Conservation (phyloP, 805 yeast genomes). For the Starmera amethionina region DNA sequence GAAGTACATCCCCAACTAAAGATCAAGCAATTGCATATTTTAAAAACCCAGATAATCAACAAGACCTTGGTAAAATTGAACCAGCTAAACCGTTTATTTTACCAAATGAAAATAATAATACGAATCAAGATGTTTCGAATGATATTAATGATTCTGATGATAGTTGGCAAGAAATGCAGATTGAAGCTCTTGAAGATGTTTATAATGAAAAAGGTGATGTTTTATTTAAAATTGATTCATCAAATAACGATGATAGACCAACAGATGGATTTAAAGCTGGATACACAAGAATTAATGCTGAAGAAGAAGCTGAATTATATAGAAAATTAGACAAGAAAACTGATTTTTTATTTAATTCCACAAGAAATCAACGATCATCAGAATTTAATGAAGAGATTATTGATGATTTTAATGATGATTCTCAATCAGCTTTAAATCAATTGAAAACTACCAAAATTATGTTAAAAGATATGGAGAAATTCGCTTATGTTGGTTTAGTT, state of each 20-base stretch:
- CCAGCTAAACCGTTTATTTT: too few species aligned
- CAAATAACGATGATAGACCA: constrained; percentile 9
- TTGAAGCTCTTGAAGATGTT: constrained; percentile 65
- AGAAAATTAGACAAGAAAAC: constrained; percentile 43
- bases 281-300: constrained; percentile 82
- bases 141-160: constrained; percentile 26
- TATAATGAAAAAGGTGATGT: constrained; percentile 74
- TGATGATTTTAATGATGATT: constrained; percentile 17
- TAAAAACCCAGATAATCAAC: too few species aligned
- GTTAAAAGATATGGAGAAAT: constrained; percentile 74
- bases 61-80: too few species aligned
- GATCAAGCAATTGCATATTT: too few species aligned
- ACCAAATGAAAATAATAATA: too few species aligned
- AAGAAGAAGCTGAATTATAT: constrained; percentile 74
- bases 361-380: background rate
- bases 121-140: too few species aligned
- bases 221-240: constrained; percentile 22
- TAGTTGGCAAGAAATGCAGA: constrained; percentile 82
- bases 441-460: constrained; percentile 71
- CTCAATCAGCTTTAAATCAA: constrained; percentile 47
- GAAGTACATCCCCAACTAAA: too few species aligned
- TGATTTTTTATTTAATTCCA: constrained; percentile 37
- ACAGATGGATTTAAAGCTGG: constrained; percentile 41
- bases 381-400: constrained; percentile 26
- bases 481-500: constrained; percentile 84